Base-by-base conservation (phyloP, 2,329 filamentous ascomycete genomes). In the Neofusicoccum umdonicola region DNA sequence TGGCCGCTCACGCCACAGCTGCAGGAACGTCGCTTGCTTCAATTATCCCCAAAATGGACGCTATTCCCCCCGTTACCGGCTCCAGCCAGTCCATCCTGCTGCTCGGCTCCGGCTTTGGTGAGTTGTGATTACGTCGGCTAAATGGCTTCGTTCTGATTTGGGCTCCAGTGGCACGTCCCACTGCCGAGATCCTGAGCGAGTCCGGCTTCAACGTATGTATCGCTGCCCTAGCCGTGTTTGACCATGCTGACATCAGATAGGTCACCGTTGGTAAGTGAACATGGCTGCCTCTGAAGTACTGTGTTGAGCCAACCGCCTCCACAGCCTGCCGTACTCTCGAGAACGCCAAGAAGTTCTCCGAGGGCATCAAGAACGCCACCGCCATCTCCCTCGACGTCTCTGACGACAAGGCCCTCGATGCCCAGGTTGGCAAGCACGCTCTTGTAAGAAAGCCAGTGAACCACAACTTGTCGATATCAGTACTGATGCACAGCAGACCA, bases 301-400 rank as follows among this genome's bases (percentile, higher is more conserved):
- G 15, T 47, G 2, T 27, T 52, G 35, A 9, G 44, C 44, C 34
- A 13, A 52, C 61, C 31, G 22, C 41, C 15, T 42, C 65, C 58
- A 39, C 70, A 92, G 91, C 93, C 71, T 96, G 92, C 85, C 84
- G 93, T 77, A 94, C 90, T 50, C 84, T 96, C 64, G 87, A 89
- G 71, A 87, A 82, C 62, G 92, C 93, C 65, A 82, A 96, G 84
- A 87, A 87, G 72, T 88, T 97, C 68, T 85, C 86, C 51, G 85
- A 83, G 67, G 75, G 89, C 71, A 85, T 94, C 76, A 84, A 88
- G 78, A 87, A 91, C 77, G 87, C 92, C 71, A 85, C 79, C 61
- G 86, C 93, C 69, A 90, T 96, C 80, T 87, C 91, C 64, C 87
- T 98, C 76, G 92, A 98, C 76, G 94, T 97, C 70, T 89, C 80